Percentiles rank a stretch among this genome's conserved stretches.
Conservation (phyloP, 495 filamentous ascomycete species). For the Penicillium taxi region DNA sequence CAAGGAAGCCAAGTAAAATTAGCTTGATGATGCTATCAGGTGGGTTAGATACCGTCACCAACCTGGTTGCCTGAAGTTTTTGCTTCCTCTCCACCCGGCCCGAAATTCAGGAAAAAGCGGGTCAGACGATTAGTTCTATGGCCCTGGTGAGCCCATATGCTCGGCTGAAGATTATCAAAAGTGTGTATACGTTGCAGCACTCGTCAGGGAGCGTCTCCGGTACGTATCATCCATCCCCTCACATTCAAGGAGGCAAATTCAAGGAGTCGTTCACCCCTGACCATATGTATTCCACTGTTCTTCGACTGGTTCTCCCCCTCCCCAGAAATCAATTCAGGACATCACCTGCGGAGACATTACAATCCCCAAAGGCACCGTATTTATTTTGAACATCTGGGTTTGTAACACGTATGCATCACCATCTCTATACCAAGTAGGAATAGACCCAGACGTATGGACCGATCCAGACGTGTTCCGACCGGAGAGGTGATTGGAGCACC, state of each 20-base stretch:
- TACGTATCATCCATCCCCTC: slow-evolving; percentile 11
- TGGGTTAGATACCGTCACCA: slow-evolving; percentile 57
- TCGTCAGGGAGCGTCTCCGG: slow-evolving; percentile 53
- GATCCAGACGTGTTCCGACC: slow-evolving; percentile 53
- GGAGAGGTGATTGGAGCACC: slow-evolving; percentile 55
- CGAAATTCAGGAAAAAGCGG: slow-evolving; percentile 53
- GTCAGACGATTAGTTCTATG: slow-evolving; percentile 49
- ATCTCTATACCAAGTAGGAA: slow-evolving; percentile 1
- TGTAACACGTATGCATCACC: slow-evolving; percentile 49
- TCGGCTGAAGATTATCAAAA: slow-evolving; percentile 54
- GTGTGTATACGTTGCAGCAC: slow-evolving; percentile 50
- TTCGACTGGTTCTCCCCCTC: slow-evolving; percentile 56
- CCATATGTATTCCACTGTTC: slow-evolving; percentile 47
- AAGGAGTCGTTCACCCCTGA: neutral
- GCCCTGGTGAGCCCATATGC: slow-evolving; percentile 45
- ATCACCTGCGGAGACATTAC: slow-evolving; percentile 47
- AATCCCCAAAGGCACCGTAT: slow-evolving; percentile 52
- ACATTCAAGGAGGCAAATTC: neutral
- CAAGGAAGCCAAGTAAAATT: slow-evolving; percentile 53
- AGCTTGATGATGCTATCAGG: slow-evolving; percentile 56
- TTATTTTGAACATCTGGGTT: slow-evolving; percentile 60
- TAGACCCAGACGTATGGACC: slow-evolving; percentile 49
- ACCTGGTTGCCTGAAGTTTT: slow-evolving; percentile 55
- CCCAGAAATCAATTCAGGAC: slow-evolving; percentile 52
- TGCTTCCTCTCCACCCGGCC: slow-evolving; percentile 48